These are phyloP conservation scores for Hortaea werneckii DNA, from an alignment of 2,329 filamentous ascomycete species.

Conservation along the genomic window DNA sequence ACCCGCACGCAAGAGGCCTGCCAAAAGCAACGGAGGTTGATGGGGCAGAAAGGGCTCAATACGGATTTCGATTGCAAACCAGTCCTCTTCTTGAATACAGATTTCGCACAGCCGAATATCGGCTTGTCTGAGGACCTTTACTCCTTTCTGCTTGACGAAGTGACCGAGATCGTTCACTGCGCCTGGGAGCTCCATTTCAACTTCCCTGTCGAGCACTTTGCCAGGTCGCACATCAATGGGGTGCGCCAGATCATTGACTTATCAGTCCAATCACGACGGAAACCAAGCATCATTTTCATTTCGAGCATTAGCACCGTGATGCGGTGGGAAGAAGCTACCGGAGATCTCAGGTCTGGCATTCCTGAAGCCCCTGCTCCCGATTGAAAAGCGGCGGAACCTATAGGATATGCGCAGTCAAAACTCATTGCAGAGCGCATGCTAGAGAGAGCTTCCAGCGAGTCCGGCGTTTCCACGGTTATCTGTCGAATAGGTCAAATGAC, in stretches of 20 bases:
- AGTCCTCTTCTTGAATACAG: not conserved
- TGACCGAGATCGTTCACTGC: not conserved
- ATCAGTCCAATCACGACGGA: not conserved
- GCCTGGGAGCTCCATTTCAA: constrained; percentile 3
- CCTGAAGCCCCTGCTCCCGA: not conserved
- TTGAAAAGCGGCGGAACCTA: not conserved
- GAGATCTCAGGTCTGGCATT: not conserved
- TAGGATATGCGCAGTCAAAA: not conserved
- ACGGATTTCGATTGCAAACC: not conserved
- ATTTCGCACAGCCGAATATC: not conserved
- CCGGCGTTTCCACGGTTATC: not conserved
- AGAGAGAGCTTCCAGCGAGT: not conserved
- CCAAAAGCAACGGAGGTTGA: not conserved
- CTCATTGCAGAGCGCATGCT: not conserved
- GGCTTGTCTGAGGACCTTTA: not conserved
- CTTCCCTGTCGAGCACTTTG: not conserved
- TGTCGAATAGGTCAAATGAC: not conserved
- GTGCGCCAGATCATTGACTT: not conserved
- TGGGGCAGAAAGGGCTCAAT: not conserved
- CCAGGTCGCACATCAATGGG: not conserved
- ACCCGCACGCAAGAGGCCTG: not conserved
- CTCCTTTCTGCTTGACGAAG: not conserved
- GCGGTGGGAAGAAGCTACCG: not conserved
- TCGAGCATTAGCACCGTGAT: not conserved
- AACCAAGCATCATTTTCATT: not conserved